Base-by-base conservation (phyloP, 2,329 filamentous ascomycete species). In the Dactylonectria macrodidyma region DNA sequence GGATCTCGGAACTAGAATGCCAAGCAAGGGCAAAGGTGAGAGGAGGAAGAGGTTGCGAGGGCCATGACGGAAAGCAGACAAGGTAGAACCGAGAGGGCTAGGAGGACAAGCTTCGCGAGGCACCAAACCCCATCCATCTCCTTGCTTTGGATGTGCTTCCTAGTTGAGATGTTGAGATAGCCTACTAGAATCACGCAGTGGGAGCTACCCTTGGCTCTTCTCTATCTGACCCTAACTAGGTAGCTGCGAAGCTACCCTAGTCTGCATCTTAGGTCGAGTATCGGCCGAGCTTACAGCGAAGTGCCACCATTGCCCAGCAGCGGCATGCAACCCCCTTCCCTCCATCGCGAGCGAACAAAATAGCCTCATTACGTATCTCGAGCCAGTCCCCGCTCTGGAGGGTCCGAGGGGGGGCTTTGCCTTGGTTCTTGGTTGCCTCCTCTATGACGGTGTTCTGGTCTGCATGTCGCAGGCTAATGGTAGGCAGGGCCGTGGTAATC, bases 361-460 rank as follows among this genome's bases (percentile, higher is more conserved):
- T 56, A 66, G 67, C 60, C 68, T 67, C 66, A 69, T 74, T 73
- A 71, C 73, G 70, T 74, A 70, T 58, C 64, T 59, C 46, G 54
- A 54, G 47, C 57, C 52, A 36, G 57, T 59, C 54, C 55, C 59
- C 62, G 56, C 44, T 67, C 22, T 19, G 19, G 19, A 19, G 19
- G 19, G 19, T 19, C 19, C 19, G 19, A 19, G 19, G 19, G 19
- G 19, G 19, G 19, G 19, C 19, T 19, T 48, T 19, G 47, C 46
- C 12, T 55, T 65, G 47, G 59, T 44, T 44, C 59, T 36, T 30
- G 59, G 50, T 16, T 52, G 38, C 52, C 52, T 41, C 36, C 52
- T 41, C 36, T 36, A 44, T 34, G 55, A 52, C 51, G 36, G 36
- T 22, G 11, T 30, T 41, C 26, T 48, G 36, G 33, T 33, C 47